Base-by-base conservation (phyloP, 169 alveolate genomes). In the Sarcocystis neurona region DNA sequence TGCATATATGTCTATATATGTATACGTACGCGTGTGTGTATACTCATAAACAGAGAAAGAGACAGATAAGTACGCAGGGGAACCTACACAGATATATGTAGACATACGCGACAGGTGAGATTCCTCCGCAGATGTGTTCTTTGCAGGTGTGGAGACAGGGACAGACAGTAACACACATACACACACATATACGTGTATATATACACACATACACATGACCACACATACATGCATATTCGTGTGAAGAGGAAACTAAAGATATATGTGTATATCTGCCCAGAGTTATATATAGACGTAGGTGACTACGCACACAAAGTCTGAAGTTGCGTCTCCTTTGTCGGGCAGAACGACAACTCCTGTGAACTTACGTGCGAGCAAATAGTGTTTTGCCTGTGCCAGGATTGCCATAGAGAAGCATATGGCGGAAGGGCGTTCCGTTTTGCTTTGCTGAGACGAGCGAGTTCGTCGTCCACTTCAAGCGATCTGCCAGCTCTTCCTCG, bases 381-480 rank as follows among this genome's bases (percentile, higher is more conserved):
- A 96, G 89, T 0, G 99, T 97, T 93, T 98, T 97, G 44, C 99
- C 99, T 23, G 99, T 98, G 30, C 99, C 99, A 48, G 99, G 99
- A 2, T 98, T 97, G 0, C 99, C 99, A 94, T 97, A 97, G 72
- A 97, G 96, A 79, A 97, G 92, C 78, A 97, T 88, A 92, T 98
- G 97, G 85, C 98, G 95, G 85, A 95, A 94, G 47, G 99, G 99
- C 34, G 98, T 96, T 50, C 95, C 96, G 89, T 97, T 97, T 91
- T 92, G 94, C 92, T 96, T 97, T 43, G 98, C 94, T 79, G 96
- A 97, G n/a, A 97, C 89, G 47, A 98, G 95, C 6, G 99, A 96
- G 92, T 97, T 97, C n/a, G 98, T 96, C 41, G 99, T 97, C 96
- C 99, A 97, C 68, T 95, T 88, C 32, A 98, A 92, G 53, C 97